Conservation (phyloP, 179 eudicot species). For the Pouteria campechiana region DNA sequence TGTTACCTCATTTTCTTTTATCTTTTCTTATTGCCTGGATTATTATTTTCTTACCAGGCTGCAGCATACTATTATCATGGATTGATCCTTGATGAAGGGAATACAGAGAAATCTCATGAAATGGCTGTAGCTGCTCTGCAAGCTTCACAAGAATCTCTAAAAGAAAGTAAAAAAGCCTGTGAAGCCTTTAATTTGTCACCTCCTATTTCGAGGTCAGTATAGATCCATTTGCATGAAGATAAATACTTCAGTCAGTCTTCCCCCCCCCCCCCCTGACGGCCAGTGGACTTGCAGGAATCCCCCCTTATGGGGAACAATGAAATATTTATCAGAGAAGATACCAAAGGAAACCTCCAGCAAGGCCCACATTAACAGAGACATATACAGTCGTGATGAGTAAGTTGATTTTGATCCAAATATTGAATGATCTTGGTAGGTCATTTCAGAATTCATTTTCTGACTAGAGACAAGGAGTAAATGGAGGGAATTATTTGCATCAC, state of each 20-base stretch:
- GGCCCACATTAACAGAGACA: slow-evolving; percentile 92
- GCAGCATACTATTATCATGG: slow-evolving; percentile 99
- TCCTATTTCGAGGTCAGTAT: slow-evolving; percentile 74
- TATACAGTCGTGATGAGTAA: slow-evolving; percentile 83
- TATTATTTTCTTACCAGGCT: slow-evolving; percentile 35
- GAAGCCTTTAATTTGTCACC: slow-evolving; percentile 70
- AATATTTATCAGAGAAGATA: slow-evolving; percentile 86
- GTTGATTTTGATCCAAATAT: too few relatives aligned
- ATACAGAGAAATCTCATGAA: slow-evolving; percentile 95
- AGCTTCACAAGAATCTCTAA: slow-evolving; percentile 97
- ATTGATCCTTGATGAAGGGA: slow-evolving; percentile 93
- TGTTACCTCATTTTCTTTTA: neutral
- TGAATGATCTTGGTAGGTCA: too few relatives aligned
- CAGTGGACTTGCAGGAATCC: slow-evolving; percentile 61
- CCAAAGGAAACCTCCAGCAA: slow-evolving; percentile 97
- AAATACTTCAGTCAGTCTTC: neutral
- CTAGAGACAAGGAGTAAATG: too few relatives aligned
- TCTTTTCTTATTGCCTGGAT: neutral
- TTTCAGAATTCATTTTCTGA: too few relatives aligned
- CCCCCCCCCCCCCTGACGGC: neutral
- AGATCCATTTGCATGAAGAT: neutral
- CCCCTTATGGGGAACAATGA: slow-evolving; percentile 98
- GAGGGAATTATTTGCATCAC: too few relatives aligned
- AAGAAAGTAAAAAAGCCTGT: slow-evolving; percentile 80
- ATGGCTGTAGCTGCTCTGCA: slow-evolving; percentile 98